Percentiles rank a stretch among this genome's conserved stretches.
phyloP scores from a whole-genome alignment of 495 filamentous ascomycete species.

The Penicillium malachiteum region DNA sequence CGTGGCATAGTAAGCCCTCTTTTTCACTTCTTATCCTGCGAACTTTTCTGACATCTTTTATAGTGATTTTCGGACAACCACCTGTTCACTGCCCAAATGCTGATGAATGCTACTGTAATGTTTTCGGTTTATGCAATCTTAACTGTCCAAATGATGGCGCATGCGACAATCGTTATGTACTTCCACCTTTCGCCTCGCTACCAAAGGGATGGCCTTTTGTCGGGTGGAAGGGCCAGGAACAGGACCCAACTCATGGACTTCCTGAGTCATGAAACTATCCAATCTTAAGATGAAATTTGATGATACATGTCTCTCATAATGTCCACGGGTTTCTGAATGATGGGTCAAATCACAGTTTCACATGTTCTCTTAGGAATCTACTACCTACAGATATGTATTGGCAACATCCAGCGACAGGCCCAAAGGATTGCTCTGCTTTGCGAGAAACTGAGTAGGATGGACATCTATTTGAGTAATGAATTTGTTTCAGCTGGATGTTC shows the following conservation, averaged over 20 bases:
- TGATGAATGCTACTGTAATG: constrained; percentile 61
- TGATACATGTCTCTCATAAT: too few relatives aligned
- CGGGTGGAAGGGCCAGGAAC: constrained; percentile 49
- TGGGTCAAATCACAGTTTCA: too few relatives aligned
- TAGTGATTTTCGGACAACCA: constrained; percentile 51
- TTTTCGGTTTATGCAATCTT: constrained; percentile 60
- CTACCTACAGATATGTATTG: too few relatives aligned
- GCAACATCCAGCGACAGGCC: too few relatives aligned
- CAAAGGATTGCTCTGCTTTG: too few relatives aligned
- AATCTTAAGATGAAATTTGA: neutral
- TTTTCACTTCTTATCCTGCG: neutral
- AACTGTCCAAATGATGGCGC: constrained; percentile 32
- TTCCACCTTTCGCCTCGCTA: constrained; percentile 47
- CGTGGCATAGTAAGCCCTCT: constrained; percentile 60
- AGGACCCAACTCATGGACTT: constrained; percentile 39
- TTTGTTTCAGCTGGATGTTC: too few relatives aligned
- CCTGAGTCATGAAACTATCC: constrained; percentile 28
- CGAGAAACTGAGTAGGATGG: too few relatives aligned
- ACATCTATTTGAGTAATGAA: too few relatives aligned
- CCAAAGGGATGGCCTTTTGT: constrained; percentile 53
- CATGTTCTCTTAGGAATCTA: too few relatives aligned
- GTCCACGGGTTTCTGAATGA: too few relatives aligned
- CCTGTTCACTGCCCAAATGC: constrained; percentile 57
- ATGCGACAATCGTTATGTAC: constrained; percentile 46
- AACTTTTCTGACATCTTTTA: constrained; percentile 10